Conservation (phyloP, 805 yeast genomes). For the Candida chilensis region DNA sequence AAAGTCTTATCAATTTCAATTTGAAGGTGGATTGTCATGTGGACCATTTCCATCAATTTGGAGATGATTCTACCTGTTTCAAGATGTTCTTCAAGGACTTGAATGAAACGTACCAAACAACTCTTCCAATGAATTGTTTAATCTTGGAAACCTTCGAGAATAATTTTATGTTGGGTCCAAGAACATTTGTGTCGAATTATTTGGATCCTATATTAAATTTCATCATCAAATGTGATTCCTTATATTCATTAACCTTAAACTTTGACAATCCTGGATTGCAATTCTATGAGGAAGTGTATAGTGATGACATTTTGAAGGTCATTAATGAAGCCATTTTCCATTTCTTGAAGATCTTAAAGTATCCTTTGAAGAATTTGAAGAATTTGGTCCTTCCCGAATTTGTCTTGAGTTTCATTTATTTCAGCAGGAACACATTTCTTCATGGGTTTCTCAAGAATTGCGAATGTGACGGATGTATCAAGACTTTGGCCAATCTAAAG, state of each 20-base stretch:
- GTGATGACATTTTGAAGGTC: slow-evolving; percentile 1
- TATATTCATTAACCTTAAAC: not conserved
- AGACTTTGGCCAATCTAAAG: not conserved
- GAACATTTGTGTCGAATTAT: slow-evolving; percentile 1
- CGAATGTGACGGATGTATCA: not conserved
- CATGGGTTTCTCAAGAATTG: not conserved
- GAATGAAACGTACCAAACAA: not conserved
- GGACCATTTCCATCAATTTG: not conserved
- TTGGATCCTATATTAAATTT: slow-evolving; percentile 1
- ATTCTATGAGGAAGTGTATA: not conserved
- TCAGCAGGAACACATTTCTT: not conserved
- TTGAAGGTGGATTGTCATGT: not conserved
- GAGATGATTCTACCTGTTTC: slow-evolving; percentile 1
- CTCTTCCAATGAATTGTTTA: not conserved
- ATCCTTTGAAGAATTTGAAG: not conserved
- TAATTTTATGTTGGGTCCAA: not conserved
- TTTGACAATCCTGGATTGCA: slow-evolving; percentile 1
- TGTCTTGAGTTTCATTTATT: not conserved
- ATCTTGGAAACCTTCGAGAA: slow-evolving; percentile 1
- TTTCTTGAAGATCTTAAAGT: not conserved
- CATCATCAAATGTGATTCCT: not conserved
- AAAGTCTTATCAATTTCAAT: not conserved
- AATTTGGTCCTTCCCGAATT: not conserved
- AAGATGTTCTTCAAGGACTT: not conserved
- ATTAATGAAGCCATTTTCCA: slow-evolving; percentile 1